Evolutionary conservation across 2,329 filamentous ascomycete species (phyloP).

Genomic region (Pseudogymnoascus sp.): DNA sequence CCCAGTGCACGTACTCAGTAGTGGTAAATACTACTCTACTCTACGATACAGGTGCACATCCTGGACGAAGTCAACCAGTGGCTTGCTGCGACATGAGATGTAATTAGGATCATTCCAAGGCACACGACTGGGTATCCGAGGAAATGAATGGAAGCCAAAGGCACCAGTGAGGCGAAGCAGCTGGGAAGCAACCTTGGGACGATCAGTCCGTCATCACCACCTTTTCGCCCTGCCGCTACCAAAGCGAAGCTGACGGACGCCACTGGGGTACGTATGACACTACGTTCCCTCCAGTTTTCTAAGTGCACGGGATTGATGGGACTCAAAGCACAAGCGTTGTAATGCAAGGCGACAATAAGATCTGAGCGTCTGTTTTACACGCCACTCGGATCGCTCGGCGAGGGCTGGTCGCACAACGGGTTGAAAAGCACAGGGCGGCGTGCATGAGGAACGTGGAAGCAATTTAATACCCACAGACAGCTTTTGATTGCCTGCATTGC

Average conservation of each 20-base stretch:
- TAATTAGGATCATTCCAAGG: not conserved
- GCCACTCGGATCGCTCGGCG: conserved; percentile 3
- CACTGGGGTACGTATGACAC: not conserved
- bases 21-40: not conserved
- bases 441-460: conserved; percentile 9
- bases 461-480: conserved; percentile 7
- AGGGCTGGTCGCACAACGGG: not conserved
- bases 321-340: not conserved
- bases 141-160: conserved; percentile 8
- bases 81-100: not conserved
- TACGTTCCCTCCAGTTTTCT: not conserved
- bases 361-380: not conserved
- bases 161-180: not conserved
- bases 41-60: not conserved
- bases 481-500: conserved; percentile 10
- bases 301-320: not conserved
- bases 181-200: not conserved
- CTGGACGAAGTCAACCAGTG: not conserved
- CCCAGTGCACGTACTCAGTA: not conserved
- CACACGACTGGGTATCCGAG: not conserved
- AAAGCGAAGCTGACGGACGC: not conserved
- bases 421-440: not conserved
- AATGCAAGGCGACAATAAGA: not conserved
- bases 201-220: conserved; percentile 7
- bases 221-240: not conserved